A percentile compares a stretch with the other conserved stretches of the same genome.
These are phyloP conservation scores for Amaranthus hypochondriacus DNA, from an alignment of 148 eudicot genomes.

Conservation along the genomic window DNA sequence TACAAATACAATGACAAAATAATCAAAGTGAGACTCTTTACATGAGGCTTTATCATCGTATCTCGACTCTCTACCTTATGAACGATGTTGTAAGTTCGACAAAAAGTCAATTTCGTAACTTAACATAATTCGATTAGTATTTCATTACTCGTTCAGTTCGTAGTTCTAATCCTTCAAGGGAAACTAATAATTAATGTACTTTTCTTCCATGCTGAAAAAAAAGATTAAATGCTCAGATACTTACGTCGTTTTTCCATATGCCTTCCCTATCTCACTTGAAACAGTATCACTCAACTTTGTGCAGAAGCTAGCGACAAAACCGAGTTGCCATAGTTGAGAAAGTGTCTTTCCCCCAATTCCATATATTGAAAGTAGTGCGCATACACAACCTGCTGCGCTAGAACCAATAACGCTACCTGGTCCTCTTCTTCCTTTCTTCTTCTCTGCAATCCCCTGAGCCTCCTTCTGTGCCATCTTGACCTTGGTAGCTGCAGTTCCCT, in stretches of 20 bases:
- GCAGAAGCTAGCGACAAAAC: slow-evolving; percentile 95
- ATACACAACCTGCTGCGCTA: slow-evolving; percentile 97
- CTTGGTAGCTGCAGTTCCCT: slow-evolving; percentile 95
- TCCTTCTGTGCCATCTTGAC: slow-evolving; percentile 96
- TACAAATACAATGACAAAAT: no score
- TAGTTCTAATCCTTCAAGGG: no score
- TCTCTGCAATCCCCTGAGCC: slow-evolving; percentile 96
- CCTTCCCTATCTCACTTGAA: slow-evolving; percentile 97
- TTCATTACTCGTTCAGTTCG: no score
- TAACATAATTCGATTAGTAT: no score
- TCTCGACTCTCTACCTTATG: no score
- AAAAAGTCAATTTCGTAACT: no score
- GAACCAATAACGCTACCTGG: slow-evolving; percentile 97
- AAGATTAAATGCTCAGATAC: slow-evolving; percentile 13
- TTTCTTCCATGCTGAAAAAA: no score
- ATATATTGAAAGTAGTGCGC: slow-evolving; percentile 70
- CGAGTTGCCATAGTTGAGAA: slow-evolving; percentile 74
- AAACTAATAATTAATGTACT: no score
- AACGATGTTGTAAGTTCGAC: no score
- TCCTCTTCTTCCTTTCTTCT: slow-evolving; percentile 92
- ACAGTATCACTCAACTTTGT: slow-evolving; percentile 93
- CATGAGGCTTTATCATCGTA: no score
- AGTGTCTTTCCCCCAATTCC: slow-evolving; percentile 63
- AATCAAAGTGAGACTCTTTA: no score
- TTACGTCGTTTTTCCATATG: slow-evolving; percentile 89